phyloP scores from a whole-genome alignment of 2,329 filamentous ascomycete genomes.

The Fusarium sp. region DNA sequence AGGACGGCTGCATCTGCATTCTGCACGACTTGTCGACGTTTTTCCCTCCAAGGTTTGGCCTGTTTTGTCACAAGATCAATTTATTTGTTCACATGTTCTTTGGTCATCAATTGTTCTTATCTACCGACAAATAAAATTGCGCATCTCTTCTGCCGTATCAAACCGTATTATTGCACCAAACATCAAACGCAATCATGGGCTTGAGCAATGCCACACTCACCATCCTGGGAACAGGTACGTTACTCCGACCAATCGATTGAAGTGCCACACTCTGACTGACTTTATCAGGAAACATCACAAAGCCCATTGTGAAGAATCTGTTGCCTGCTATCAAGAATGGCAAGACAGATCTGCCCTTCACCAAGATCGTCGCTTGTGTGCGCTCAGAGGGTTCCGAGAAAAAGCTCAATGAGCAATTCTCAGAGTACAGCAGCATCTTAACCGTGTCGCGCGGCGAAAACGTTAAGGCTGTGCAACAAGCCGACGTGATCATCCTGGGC shows the following conservation, averaged over 20 bases:
- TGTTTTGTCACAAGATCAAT: conserved; percentile 6
- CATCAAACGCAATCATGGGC: conserved; percentile 25
- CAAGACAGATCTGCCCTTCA: conserved; percentile 38
- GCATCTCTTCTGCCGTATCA: not conserved
- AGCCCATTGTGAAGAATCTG: conserved; percentile 45
- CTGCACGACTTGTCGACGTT: conserved; percentile 31
- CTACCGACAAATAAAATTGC: not conserved
- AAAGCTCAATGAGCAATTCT: conserved; percentile 39
- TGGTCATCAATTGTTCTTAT: not conserved
- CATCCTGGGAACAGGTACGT: conserved; percentile 41
- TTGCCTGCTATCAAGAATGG: conserved; percentile 17
- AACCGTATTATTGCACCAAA: not conserved
- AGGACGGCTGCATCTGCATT: conserved; percentile 16
- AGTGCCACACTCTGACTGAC: not conserved
- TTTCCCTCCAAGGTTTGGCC: conserved; percentile 34
- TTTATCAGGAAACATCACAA: conserved; percentile 49
- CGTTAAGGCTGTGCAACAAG: conserved; percentile 49
- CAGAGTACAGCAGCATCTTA: conserved; percentile 23
- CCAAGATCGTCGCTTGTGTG: conserved; percentile 47
- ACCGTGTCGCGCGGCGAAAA: conserved; percentile 50
- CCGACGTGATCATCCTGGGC: conserved; percentile 59
- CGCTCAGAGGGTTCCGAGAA: conserved; percentile 45
- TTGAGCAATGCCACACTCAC: conserved; percentile 40
- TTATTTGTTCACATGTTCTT: not conserved
- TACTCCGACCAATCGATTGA: not conserved